Evolutionary conservation across 192 early-diverging fungal species (phyloP).

Genomic region (Podila minutissima): DNA sequence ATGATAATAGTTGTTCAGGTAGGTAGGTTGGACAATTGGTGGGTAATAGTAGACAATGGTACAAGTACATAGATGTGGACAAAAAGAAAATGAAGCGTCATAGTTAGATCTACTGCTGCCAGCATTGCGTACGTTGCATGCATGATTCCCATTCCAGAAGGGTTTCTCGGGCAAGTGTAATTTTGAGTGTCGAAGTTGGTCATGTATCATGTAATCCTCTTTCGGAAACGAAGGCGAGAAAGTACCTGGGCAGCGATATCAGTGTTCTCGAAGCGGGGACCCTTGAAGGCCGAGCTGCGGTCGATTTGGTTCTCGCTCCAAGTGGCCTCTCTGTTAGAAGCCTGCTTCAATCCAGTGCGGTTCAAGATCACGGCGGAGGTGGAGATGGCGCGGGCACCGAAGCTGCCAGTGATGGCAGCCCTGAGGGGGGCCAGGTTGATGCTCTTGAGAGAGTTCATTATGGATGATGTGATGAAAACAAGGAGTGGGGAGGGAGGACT

Average conservation of each 20-base stretch:
- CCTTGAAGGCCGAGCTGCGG: constrained; percentile 72
- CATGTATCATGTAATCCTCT: too few relatives aligned
- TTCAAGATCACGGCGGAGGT: constrained; percentile 30
- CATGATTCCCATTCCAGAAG: background rate
- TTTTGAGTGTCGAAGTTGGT: background rate
- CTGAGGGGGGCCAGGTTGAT: constrained; percentile 27
- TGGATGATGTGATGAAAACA: background rate
- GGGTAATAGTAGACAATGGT: too few relatives aligned
- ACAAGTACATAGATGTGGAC: too few relatives aligned
- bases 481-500: background rate
- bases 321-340: constrained; percentile 74
- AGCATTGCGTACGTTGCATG: background rate
- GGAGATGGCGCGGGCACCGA: constrained; percentile 25
- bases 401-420: constrained; percentile 10
- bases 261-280: constrained; percentile 89
- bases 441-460: constrained; percentile 50
- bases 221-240: background rate
- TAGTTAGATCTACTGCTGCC: too few relatives aligned
- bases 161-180: background rate
- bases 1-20: too few relatives aligned
- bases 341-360: constrained; percentile 66
- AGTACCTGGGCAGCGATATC: constrained; percentile 82
- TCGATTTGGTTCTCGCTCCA: constrained; percentile 85
- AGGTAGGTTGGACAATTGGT: too few relatives aligned
- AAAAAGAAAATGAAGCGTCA: too few relatives aligned